A percentile compares a stretch with the other conserved stretches of the same genome.
These are phyloP conservation scores for Globisporangium sylvaticum DNA, from an alignment of 352 stramenopile genomes.

Conservation along the genomic window DNA sequence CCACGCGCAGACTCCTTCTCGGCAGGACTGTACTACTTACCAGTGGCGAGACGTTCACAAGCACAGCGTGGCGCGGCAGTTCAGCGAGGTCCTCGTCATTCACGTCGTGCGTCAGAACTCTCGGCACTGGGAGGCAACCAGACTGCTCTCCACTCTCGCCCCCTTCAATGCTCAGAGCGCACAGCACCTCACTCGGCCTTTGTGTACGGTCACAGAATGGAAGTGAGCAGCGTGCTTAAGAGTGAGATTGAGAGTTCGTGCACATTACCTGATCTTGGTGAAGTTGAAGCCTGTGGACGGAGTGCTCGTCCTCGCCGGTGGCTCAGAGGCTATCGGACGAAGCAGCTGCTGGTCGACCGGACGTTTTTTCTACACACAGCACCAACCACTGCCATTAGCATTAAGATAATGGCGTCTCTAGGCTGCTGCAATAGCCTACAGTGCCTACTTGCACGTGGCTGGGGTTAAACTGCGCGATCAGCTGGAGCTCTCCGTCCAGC, in stretches of 20 bases:
- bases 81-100: not conserved
- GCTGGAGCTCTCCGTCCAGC: constrained; percentile 29
- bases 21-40: constrained; percentile 20
- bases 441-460: constrained; percentile 31
- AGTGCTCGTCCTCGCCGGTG: not conserved
- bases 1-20: too few relatives aligned
- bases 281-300: constrained; percentile 48
- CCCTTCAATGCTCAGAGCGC: constrained; percentile 24
- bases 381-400: not conserved
- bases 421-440: not conserved
- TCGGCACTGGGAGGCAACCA: not conserved
- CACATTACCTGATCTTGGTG: constrained; percentile 45
- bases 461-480: constrained; percentile 44
- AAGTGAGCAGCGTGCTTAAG: not conserved
- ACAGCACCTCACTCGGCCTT: constrained; percentile 47
- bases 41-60: constrained; percentile 69
- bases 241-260: not conserved
- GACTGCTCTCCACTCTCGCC: constrained; percentile 3
- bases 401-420: too few relatives aligned
- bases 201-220: not conserved
- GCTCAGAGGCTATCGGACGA: not conserved
- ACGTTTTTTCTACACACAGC: constrained; percentile 31
- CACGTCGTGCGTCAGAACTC: not conserved
- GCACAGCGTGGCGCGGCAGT: constrained; percentile 23
- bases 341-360: constrained; percentile 34